These are phyloP conservation scores for Asterionellopsis glacialis DNA, from an alignment of 108 stramenopile genomes.

Conservation along the genomic window DNA sequence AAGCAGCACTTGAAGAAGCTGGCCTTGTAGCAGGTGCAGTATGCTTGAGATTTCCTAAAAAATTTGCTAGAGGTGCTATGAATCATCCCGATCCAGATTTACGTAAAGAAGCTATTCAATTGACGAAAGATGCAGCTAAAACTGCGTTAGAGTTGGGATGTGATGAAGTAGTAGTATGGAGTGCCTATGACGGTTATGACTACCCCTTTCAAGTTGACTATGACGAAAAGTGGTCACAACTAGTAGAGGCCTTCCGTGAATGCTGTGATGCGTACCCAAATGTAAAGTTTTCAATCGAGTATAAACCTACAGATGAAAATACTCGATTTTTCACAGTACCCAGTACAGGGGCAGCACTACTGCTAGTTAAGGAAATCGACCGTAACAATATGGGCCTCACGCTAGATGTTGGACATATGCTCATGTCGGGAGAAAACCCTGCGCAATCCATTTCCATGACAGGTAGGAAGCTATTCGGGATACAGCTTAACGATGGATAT, in stretches of 20 bases:
- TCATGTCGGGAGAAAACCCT: constrained; percentile 83
- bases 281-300: constrained; percentile 79
- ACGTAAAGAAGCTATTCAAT: constrained; percentile 62
- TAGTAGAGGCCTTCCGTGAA: constrained; percentile 73
- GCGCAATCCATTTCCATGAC: constrained; percentile 81
- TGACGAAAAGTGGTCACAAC: constrained; percentile 69
- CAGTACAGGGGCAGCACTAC: constrained; percentile 75
- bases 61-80: constrained; percentile 78
- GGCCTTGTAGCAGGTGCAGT: constrained; percentile 75
- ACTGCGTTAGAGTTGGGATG: constrained; percentile 57
- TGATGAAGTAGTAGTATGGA: constrained; percentile 81
- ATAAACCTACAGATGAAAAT: constrained; percentile 88
- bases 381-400: constrained; percentile 82
- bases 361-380: constrained; percentile 69
- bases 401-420: constrained; percentile 84
- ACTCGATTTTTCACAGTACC: constrained; percentile 86
- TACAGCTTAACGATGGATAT: constrained; percentile 84
- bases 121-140: constrained; percentile 70
- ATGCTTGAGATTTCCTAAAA: constrained; percentile 76
- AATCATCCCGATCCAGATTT: constrained; percentile 60
- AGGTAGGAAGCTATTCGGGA: constrained; percentile 73
- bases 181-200: constrained; percentile 86
- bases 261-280: constrained; percentile 78
- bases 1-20: constrained; percentile 47
- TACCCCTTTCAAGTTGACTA: constrained; percentile 80